These are phyloP conservation scores for Cinnamomum micranthum DNA, from an alignment of 164 flowering plant genomes.

Conservation along the genomic window DNA sequence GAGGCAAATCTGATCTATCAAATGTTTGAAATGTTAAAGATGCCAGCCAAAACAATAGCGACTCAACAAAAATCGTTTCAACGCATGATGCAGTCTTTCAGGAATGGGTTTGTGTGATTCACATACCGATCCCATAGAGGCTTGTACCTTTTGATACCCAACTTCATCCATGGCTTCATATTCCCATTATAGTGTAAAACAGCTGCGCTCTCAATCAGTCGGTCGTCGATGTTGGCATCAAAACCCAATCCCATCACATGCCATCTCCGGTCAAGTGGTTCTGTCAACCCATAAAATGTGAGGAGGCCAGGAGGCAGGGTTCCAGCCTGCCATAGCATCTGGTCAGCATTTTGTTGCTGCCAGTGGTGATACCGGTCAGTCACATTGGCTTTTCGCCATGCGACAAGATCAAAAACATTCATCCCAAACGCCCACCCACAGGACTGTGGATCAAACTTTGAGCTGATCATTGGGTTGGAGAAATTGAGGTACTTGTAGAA, in stretches of 20 bases:
- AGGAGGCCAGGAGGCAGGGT: conserved; percentile 80
- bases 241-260: conserved; percentile 81
- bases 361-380: conserved; percentile 72
- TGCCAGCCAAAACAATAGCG: conserved; percentile 3
- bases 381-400: conserved; percentile 71
- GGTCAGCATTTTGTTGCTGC: conserved; percentile 67
- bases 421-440: conserved; percentile 93
- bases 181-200: conserved; percentile 80
- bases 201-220: conserved; percentile 74
- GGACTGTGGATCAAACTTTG: conserved; percentile 79
- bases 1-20: conserved; percentile 4
- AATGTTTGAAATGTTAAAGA: conserved; percentile 9
- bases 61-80: conserved; percentile 24
- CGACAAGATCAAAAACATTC: conserved; percentile 80
- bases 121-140: conserved; percentile 68
- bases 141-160: conserved; percentile 62
- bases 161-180: conserved; percentile 85
- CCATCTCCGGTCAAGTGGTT: conserved; percentile 92
- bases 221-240: conserved; percentile 61
- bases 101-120: conserved; percentile 46
- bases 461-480: conserved; percentile 64
- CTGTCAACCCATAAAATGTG: conserved; percentile 76
- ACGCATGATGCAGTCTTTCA: conserved; percentile 48
- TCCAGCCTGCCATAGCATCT: conserved; percentile 67
- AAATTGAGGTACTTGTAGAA: conserved; percentile 81